These are phyloP conservation scores for Zygnema cylindricum DNA, from an alignment of 139 green algal genomes.

Conservation along the genomic window DNA sequence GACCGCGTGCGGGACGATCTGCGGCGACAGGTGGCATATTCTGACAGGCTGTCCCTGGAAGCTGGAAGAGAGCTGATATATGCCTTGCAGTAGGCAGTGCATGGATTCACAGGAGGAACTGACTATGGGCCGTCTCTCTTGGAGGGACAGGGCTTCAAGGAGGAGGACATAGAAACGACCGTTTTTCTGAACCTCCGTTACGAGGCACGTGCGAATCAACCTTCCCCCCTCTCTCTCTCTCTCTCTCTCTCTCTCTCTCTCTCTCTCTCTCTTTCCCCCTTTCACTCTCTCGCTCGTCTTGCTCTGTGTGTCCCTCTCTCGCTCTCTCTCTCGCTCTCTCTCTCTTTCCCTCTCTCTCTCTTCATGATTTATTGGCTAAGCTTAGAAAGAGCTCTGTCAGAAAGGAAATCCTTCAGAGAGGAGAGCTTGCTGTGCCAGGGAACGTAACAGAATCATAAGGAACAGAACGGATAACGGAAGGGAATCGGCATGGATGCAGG, in stretches of 20 bases:
- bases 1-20: slow-evolving; percentile 8
- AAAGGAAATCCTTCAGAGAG: too few relatives aligned
- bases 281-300: neutral
- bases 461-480: neutral
- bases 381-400: too few relatives aligned
- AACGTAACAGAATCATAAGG: slow-evolving; percentile 29
- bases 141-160: slow-evolving; percentile 72
- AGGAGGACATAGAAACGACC: slow-evolving; percentile 69
- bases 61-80: too few relatives aligned
- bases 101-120: too few relatives aligned
- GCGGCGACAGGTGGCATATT: neutral
- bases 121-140: neutral
- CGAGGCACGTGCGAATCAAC: slow-evolving; percentile 52
- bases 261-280: neutral
- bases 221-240: neutral
- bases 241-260: neutral
- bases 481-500: slow-evolving; percentile 48
- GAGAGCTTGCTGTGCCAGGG: too few relatives aligned
- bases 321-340: too few relatives aligned
- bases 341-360: slow-evolving; percentile 3
- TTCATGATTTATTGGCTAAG: neutral
- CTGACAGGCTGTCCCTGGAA: too few relatives aligned
- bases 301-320: neutral
- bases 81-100: too few relatives aligned
- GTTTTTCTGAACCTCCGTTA: slow-evolving; percentile 89